phyloP scores from a whole-genome alignment of 495 filamentous ascomycete genomes.

The Hyphodiscus hymeniophilus region DNA sequence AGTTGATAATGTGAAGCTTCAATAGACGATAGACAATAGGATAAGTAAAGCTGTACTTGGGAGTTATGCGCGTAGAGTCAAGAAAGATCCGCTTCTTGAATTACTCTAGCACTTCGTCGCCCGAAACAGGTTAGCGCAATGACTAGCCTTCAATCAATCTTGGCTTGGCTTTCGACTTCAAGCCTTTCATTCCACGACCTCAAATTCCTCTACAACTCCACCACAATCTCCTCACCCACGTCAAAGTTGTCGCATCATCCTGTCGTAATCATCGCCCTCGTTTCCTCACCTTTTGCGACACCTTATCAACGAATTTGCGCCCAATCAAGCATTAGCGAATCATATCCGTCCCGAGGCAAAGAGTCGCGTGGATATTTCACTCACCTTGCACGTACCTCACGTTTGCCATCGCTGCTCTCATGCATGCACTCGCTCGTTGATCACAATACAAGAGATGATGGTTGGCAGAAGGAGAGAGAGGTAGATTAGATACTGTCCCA shows the following conservation, averaged over 20 bases:
- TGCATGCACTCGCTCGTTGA: conserved; percentile 35
- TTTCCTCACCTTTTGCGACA: conserved; percentile 18
- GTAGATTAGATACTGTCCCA: conserved; percentile 33
- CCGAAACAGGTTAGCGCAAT: background rate
- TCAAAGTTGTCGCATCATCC: conserved; percentile 8
- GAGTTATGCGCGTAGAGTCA: too few relatives aligned
- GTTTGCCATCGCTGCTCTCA: conserved; percentile 17
- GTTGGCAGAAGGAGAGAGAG: conserved; percentile 41
- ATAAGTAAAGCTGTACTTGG: background rate
- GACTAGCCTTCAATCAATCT: background rate
- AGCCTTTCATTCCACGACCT: conserved; percentile 15
- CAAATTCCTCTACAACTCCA: conserved; percentile 19
- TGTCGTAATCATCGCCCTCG: conserved; percentile 6
- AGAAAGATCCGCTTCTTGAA: background rate
- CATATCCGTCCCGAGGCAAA: conserved; percentile 28
- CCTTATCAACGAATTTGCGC: conserved; percentile 6
- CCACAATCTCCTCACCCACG: conserved; percentile 17
- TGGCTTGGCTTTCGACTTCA: conserved; percentile 8
- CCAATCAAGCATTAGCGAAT: conserved; percentile 21
- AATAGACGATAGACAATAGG: background rate
- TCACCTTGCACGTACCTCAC: conserved; percentile 11
- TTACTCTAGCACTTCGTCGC: background rate
- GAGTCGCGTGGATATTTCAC: conserved; percentile 30
- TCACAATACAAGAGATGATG: conserved; percentile 42
- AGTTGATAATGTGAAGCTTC: background rate